A percentile compares a stretch with the other conserved stretches of the same genome.
Evolutionary conservation across 1,284 basidiomycete genomes (phyloP).

Genomic region (Ustilago trichophora): DNA sequence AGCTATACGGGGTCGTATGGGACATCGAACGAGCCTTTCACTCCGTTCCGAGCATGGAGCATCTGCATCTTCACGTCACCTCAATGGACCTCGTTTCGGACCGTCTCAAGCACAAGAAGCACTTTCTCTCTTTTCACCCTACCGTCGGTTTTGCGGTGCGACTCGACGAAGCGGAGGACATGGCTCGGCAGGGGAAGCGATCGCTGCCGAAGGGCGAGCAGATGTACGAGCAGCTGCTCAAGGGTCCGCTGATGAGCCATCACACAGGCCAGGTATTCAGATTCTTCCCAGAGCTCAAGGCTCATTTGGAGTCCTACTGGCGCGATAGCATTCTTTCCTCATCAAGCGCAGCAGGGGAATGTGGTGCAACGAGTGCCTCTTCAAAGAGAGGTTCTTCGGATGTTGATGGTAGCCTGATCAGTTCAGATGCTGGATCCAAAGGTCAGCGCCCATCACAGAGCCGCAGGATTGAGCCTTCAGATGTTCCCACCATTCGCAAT

Average conservation of each 20-base stretch:
- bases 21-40: constrained; percentile 78
- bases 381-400: background rate
- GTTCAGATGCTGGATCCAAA: too few relatives aligned
- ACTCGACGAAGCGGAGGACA: constrained; percentile 70
- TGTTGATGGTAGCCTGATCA: too few relatives aligned
- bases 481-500: too few relatives aligned
- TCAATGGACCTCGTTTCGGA: constrained; percentile 81
- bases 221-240: constrained; percentile 36
- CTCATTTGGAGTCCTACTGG: constrained; percentile 35
- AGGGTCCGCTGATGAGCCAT: constrained; percentile 25
- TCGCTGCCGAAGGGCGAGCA: constrained; percentile 15
- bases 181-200: constrained; percentile 6
- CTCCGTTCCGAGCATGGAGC: constrained; percentile 73
- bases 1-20: constrained; percentile 60
- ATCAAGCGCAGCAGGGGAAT: background rate
- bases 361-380: background rate
- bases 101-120: constrained; percentile 81
- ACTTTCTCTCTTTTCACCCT: constrained; percentile 93
- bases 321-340: background rate
- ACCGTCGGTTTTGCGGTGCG: constrained; percentile 84
- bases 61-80: constrained; percentile 69
- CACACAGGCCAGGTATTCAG: constrained; percentile 15
- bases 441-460: too few relatives aligned
- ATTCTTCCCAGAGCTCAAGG: constrained; percentile 33
- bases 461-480: too few relatives aligned